Percentiles rank a stretch among this genome's conserved stretches.
phyloP scores from a whole-genome alignment of 352 stramenopile genomes.

The Poterioochromonas sp. region DNA sequence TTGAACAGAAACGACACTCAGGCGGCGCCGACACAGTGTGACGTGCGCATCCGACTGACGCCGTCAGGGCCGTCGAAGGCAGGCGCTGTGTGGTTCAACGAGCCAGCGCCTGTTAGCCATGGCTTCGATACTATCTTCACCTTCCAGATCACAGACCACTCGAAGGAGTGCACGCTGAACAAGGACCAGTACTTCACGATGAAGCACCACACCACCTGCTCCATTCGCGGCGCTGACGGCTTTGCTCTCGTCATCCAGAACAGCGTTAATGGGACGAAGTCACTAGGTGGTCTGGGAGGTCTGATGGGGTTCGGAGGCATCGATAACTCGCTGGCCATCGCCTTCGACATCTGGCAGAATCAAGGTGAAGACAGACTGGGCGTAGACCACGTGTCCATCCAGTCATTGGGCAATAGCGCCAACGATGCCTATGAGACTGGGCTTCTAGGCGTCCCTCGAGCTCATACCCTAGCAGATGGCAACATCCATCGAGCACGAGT shows the following conservation, averaged over 20 bases:
- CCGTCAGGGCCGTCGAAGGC: conserved; percentile 5
- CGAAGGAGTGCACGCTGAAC: conserved; percentile 12
- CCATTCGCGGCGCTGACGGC: conserved; percentile 23
- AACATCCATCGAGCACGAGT: neutral
- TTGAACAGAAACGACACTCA: neutral
- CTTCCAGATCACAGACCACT: conserved; percentile 26
- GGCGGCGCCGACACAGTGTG: neutral
- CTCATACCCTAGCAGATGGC: neutral
- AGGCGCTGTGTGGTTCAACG: neutral
- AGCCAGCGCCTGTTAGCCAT: neutral
- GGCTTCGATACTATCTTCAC: conserved; percentile 7
- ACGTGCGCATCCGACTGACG: neutral
- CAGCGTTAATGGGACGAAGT: neutral
- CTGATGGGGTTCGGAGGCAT: conserved; percentile 27
- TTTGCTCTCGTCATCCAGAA: conserved; percentile 30
- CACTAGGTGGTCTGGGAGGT: neutral
- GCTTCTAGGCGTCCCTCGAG: neutral
- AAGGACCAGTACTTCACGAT: conserved; percentile 22
- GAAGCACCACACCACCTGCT: neutral
- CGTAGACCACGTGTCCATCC: neutral
- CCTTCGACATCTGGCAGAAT: conserved; percentile 27
- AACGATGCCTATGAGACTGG: neutral
- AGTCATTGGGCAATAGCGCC: neutral
- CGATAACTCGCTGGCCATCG: conserved; percentile 18
- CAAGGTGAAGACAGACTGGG: neutral